phyloP scores from a whole-genome alignment of 1,284 basidiomycete species.

The Acaromyces ingoldii region DNA sequence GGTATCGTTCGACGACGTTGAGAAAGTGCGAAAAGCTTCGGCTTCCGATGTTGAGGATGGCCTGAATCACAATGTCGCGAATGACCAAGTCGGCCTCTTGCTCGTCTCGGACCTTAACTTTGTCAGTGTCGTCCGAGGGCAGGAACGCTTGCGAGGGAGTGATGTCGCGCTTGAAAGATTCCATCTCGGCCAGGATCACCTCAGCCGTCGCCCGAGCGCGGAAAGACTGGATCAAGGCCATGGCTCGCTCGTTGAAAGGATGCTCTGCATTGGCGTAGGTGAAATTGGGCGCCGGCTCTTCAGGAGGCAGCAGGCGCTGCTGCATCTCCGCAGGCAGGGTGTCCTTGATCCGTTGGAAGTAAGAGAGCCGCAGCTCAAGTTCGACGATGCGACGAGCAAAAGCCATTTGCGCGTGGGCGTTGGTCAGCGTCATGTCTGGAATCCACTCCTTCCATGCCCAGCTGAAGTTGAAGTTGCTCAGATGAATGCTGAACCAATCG shows the following conservation, averaged over 20 bases:
- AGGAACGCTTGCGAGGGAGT: conserved; percentile 5
- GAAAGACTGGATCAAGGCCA: conserved; percentile 73
- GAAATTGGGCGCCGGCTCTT: conserved; percentile 76
- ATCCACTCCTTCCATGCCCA: conserved; percentile 99
- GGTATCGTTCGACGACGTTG: conserved; percentile 91
- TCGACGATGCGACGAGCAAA: conserved; percentile 86
- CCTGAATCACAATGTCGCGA: conserved; percentile 79
- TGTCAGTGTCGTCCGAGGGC: conserved; percentile 51
- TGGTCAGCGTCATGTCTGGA: conserved; percentile 69
- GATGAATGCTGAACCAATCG: conserved; percentile 92
- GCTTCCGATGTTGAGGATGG: conserved; percentile 81
- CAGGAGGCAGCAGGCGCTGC: conserved; percentile 63
- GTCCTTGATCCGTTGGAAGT: conserved; percentile 85
- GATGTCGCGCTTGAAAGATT: conserved; percentile 53
- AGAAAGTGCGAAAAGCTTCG: conserved; percentile 96
- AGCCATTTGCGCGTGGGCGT: conserved; percentile 71
- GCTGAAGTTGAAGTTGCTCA: conserved; percentile 95
- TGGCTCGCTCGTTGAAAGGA: conserved; percentile 72
- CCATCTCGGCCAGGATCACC: conserved; percentile 72
- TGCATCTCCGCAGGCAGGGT: conserved; percentile 75
- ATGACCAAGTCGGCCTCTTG: conserved; percentile 62
- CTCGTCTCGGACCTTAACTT: conserved; percentile 35
- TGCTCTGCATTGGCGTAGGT: conserved; percentile 75
- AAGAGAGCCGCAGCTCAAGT: conserved; percentile 83
- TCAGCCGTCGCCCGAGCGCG: conserved; percentile 65